phyloP scores from a whole-genome alignment of 257 asterid genomes.

The Cinchona pubescens region DNA sequence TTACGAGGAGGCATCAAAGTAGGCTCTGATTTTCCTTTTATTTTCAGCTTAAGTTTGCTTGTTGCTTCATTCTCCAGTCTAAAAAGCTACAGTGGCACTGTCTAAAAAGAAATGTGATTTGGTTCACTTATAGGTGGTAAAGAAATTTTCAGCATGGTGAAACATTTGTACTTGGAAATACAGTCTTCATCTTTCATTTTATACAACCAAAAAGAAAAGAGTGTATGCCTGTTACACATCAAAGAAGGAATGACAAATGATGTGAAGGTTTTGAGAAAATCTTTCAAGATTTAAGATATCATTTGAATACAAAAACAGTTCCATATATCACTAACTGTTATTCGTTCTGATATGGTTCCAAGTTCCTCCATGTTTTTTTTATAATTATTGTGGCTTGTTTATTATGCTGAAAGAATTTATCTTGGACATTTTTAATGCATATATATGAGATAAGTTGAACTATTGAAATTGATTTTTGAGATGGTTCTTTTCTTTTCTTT shows the following conservation, averaged over 20 bases:
- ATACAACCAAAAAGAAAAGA: neutral
- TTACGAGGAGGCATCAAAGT: slow-evolving; percentile 95
- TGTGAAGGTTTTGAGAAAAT: neutral
- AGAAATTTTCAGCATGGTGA: neutral
- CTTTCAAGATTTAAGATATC: neutral
- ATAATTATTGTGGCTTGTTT: too few relatives aligned
- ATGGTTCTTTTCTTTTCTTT: too few relatives aligned
- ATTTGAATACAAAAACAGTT: too few relatives aligned
- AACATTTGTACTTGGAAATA: neutral
- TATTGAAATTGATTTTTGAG: too few relatives aligned
- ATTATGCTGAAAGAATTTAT: too few relatives aligned
- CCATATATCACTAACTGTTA: too few relatives aligned
- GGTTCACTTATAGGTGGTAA: neutral
- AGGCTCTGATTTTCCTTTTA: slow-evolving; percentile 19
- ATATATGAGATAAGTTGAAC: too few relatives aligned
- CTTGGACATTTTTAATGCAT: too few relatives aligned
- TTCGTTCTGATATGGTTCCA: too few relatives aligned
- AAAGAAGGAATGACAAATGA: too few relatives aligned
- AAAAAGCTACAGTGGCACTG: neutral
- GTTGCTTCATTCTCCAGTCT: neutral
- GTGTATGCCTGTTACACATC: neutral
- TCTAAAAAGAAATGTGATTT: neutral
- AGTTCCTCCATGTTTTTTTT: too few relatives aligned
- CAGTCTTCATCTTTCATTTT: neutral
- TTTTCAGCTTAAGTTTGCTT: neutral